Evolutionary conservation across 2,329 filamentous ascomycete species (phyloP), one percentile per base, ranked within the genome.

Genomic region (Penicillium concentricum): DNA sequence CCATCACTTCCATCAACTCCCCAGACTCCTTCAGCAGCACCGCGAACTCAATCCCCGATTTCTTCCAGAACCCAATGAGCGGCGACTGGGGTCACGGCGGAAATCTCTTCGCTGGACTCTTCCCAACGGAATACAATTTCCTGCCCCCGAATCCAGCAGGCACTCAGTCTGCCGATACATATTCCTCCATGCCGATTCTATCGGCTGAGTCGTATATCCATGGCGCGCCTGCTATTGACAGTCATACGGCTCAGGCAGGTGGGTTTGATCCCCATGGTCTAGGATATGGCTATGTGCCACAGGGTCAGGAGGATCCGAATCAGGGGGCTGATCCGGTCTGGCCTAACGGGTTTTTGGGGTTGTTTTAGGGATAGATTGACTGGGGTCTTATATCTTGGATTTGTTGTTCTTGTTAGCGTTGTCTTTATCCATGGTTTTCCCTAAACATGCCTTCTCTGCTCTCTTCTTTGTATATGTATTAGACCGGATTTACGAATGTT

Each of bases 41-140:
- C 22, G 43, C 32, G 28, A 57, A 54, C 38, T 8, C 57, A 16
- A 63, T 70, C 44, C 68, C 69, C 62, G 92, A 96, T 72, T 76
- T 97, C 34, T 97, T 93, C 85, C 88, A 92, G 71, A 85, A 96
- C 80, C 92, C 92, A 0, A 91, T 96, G 83, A 91, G 89, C 8
- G 81, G 96, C 18, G 92, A 97, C 69, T 96, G 91, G 91, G 90
- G 87, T 54, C 61, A 70, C 35, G 62, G 67, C 20, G 60, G 62
- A 9, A 67, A 70, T 13, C 58, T 69, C 37, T 65, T 69, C 39
- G 51, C 59, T 7, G 65, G 63, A 15, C 58, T 72, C 16, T 65
- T 70, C 28, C 60, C 64, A 1, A 39, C 55, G 10, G 62, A 62
- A 37, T 32, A 54, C 34, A n/a, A 13, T n/a, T 50, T 45, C 24